Base-by-base conservation (phyloP, 169 alveolate genomes). In the Cyclospora cayetanensis region DNA sequence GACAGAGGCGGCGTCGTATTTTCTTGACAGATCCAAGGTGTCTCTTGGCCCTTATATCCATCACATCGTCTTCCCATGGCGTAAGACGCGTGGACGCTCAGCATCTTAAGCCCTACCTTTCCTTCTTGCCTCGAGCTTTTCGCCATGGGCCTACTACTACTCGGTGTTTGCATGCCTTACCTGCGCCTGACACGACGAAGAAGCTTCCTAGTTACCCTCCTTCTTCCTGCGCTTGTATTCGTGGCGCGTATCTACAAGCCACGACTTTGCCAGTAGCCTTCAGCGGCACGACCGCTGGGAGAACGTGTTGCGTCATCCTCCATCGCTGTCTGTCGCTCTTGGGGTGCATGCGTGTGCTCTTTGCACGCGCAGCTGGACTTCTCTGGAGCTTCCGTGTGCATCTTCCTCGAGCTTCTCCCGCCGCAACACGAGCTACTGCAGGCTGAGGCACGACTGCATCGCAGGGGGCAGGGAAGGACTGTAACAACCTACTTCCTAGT, bases 371-470 rank as follows among this genome's bases (percentile, higher is more conserved):
- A 90, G 93, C 39, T 90, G 55, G 93, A 90, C 25, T 55, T 90
- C 37, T 90, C 93, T 1, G 85, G 46, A 0, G 93, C 93, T 43
- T 66, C 83, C 39, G 93, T 77, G 29, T 74, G 93, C 37, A 74
- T 90, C 41, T 90, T 90, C 63, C 74, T 77, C 43, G 93, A 90
- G 84, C 52, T 90, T 68, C 90, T 77, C 11, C 90, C 90, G 9
- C 83, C 52, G 42, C 90, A 74, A 46, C 93, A 90, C 90, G 93
- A 76, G 84, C 90, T 90, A 31, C 46, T 74, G 68, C 93, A 90
- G 72, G 93, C 93, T 4, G 93, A 90, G 90, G 74, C 90, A 65
- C 90, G 93, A 27, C 82, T 90, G 37, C 93, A 90, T 60, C 93
- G 93, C 29, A 46, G 93, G 2, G 93, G 93, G 15, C 93, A 90